Evolutionary conservation across 495 filamentous ascomycete genomes (phyloP).

Genomic region (Aspergillus asperescens): DNA sequence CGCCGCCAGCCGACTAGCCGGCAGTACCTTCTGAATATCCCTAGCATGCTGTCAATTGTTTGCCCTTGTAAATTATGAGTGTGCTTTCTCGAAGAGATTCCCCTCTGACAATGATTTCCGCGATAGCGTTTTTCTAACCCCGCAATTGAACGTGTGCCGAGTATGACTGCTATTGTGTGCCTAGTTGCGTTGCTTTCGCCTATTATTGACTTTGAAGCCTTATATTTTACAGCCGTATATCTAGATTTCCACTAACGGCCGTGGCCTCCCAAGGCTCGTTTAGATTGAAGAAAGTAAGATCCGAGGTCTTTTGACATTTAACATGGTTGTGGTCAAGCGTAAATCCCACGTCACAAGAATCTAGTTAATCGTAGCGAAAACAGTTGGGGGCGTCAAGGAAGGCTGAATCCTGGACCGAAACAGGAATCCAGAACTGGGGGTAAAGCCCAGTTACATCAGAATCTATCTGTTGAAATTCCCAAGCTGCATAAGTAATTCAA

Average conservation of each 20-base stretch:
- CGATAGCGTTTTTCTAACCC: background rate
- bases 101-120: constrained; percentile 14
- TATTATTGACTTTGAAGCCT: constrained; percentile 4
- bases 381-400: too few relatives aligned
- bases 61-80: constrained; percentile 24
- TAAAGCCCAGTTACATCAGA: too few relatives aligned
- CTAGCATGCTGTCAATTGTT: background rate
- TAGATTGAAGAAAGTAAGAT: background rate
- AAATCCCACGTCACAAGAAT: too few relatives aligned
- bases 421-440: too few relatives aligned
- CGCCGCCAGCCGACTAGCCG: constrained; percentile 86
- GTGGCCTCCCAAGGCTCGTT: too few relatives aligned
- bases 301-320: background rate
- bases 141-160: background rate
- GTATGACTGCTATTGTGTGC: background rate
- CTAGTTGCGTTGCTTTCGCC: background rate
- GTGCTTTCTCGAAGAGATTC: constrained; percentile 24
- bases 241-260: background rate
- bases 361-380: too few relatives aligned
- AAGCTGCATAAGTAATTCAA: too few relatives aligned
- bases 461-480: too few relatives aligned
- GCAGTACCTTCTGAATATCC: constrained; percentile 74
- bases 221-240: background rate
- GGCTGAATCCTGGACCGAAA: too few relatives aligned
- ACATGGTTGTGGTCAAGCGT: background rate